phyloP scores from a whole-genome alignment of 257 asterid species.

The Petunia axillaris region DNA sequence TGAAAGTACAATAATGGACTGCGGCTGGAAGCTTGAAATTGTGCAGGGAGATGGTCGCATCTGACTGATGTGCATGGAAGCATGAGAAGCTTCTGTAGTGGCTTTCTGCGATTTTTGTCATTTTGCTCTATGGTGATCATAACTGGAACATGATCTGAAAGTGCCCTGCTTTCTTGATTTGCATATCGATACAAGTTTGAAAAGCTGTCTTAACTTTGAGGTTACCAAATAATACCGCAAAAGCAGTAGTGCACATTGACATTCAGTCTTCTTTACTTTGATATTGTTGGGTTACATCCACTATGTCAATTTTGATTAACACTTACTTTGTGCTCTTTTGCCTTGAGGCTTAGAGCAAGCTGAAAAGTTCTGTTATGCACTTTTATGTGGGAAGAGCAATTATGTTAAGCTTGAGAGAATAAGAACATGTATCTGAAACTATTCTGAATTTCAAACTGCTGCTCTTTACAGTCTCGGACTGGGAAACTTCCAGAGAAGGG shows the following conservation, averaged over 20 bases:
- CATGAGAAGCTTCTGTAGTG: slow-evolving; percentile 12
- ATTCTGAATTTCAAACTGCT: slow-evolving; percentile 24
- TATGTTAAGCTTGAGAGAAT: slow-evolving; percentile 19
- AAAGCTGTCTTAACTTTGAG: not conserved
- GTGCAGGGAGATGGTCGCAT: not conserved
- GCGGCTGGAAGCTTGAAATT: not conserved
- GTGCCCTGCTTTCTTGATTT: not conserved
- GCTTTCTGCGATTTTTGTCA: not conserved
- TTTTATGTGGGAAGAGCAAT: not conserved
- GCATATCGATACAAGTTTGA: not conserved
- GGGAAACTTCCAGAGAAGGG: slow-evolving; percentile 85
- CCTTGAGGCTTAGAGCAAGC: not conserved
- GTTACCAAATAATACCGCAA: not conserved
- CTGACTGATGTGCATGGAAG: not conserved
- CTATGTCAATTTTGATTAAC: not conserved
- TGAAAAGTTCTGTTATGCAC: not conserved
- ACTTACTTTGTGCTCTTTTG: not conserved
- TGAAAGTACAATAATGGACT: slow-evolving; percentile 1
- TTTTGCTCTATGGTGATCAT: slow-evolving; percentile 21
- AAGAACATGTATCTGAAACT: not conserved
- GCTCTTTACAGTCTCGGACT: slow-evolving; percentile 64
- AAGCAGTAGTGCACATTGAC: slow-evolving; percentile 1
- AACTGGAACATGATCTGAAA: slow-evolving; percentile 2
- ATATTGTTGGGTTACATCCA: not conserved
- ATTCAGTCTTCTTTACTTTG: not conserved